phyloP scores from a whole-genome alignment of 1,284 basidiomycete genomes.

The Cutaneotrichosporon sp. region DNA sequence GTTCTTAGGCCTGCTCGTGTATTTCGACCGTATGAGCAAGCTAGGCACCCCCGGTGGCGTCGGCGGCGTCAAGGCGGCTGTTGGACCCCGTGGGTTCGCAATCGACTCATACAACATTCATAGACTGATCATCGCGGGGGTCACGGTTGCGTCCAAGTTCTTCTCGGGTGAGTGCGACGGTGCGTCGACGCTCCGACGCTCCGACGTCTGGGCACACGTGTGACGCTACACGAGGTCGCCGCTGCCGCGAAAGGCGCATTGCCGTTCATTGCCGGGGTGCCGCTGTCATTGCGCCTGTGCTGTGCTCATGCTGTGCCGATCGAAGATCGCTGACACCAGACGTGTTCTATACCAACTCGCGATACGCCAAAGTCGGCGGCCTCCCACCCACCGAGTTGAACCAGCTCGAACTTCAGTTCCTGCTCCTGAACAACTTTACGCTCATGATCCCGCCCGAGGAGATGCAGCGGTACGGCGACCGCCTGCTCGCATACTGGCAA shows the following conservation, averaged over 20 bases:
- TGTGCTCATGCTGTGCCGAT: no score
- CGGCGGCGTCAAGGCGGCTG: constrained; percentile 26
- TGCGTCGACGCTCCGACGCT: no score
- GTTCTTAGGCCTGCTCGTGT: constrained; percentile 87
- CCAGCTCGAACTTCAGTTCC: constrained; percentile 92
- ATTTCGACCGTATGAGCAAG: constrained; percentile 78
- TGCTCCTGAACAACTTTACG: constrained; percentile 91
- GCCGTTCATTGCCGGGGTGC: no score
- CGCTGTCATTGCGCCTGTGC: background rate
- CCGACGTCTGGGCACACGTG: no score
- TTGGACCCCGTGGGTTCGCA: constrained; percentile 61
- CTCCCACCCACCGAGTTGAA: constrained; percentile 91
- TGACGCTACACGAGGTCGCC: no score
- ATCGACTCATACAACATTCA: constrained; percentile 98
- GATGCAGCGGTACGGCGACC: constrained; percentile 92
- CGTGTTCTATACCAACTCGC: constrained; percentile 98
- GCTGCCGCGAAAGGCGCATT: no score
- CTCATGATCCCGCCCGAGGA: constrained; percentile 82
- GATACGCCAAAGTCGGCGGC: constrained; percentile 97
- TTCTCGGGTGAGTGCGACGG: constrained; percentile 60
- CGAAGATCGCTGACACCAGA: constrained; percentile 51
- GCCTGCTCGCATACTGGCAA: constrained; percentile 59
- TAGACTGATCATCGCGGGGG: constrained; percentile 89
- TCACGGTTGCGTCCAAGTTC: constrained; percentile 97
- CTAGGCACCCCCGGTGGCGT: constrained; percentile 37